Evolutionary conservation across 2,329 filamentous ascomycete species (phyloP).

Genomic region (Kalmusia sp.): DNA sequence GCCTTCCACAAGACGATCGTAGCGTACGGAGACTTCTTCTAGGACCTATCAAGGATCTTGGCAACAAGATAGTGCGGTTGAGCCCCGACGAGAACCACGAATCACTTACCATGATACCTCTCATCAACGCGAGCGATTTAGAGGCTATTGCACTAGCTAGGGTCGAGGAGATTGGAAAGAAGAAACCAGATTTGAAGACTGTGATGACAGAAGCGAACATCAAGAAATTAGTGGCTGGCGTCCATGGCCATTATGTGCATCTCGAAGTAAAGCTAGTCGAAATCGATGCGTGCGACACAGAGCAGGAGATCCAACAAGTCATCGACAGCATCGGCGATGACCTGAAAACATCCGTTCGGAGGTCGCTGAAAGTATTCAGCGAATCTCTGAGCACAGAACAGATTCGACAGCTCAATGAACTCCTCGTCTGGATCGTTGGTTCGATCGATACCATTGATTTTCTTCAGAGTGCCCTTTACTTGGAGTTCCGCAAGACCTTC

Average conservation of each 20-base stretch:
- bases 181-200: constrained; percentile 16
- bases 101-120: neutral
- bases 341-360: constrained; percentile 3
- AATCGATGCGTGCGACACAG: constrained; percentile 23
- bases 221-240: constrained; percentile 16
- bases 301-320: constrained; percentile 16
- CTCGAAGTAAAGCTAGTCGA: constrained; percentile 21
- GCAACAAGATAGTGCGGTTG: neutral
- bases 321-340: constrained; percentile 18
- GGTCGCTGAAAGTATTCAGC: constrained; percentile 9
- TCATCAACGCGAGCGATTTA: constrained; percentile 12
- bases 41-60: neutral
- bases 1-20: neutral
- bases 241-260: constrained; percentile 15
- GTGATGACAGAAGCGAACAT: constrained; percentile 18
- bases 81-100: neutral
- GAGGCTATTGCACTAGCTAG: constrained; percentile 12
- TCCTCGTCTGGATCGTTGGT: constrained; percentile 22
- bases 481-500: constrained; percentile 7
- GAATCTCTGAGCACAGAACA: constrained; percentile 13
- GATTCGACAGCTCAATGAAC: constrained; percentile 14
- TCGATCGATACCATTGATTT: constrained; percentile 7
- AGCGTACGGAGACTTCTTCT: neutral
- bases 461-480: constrained; percentile 20
- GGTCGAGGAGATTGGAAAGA: constrained; percentile 11